These are phyloP conservation scores for Aspergillus carbonarius DNA, from an alignment of 2,329 filamentous ascomycete species.

Conservation along the genomic window DNA sequence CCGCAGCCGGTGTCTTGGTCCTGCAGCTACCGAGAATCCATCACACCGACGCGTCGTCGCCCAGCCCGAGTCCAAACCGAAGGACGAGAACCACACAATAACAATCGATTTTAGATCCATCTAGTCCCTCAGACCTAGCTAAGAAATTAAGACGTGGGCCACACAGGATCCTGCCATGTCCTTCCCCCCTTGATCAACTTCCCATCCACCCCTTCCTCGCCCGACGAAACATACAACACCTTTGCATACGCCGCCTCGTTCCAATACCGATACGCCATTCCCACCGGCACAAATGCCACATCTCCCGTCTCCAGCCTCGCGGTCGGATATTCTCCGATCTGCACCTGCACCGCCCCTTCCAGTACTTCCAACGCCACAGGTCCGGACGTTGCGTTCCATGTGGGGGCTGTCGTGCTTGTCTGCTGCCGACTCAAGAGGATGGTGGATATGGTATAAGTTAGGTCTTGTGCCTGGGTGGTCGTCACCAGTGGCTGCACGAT, in stretches of 20 bases:
- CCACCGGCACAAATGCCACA: constrained; percentile 41
- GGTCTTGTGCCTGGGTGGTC: constrained; percentile 35
- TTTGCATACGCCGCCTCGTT: constrained; percentile 26
- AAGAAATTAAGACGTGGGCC: not conserved
- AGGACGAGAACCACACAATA: not conserved
- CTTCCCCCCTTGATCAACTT: constrained; percentile 12
- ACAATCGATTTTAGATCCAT: not conserved
- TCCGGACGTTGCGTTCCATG: constrained; percentile 24
- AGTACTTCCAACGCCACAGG: constrained; percentile 43
- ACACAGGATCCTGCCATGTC: not conserved
- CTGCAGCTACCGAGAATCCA: not conserved
- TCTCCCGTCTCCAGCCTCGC: constrained; percentile 37
- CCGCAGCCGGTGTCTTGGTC: not conserved
- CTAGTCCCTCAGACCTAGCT: not conserved
- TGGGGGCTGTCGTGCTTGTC: constrained; percentile 22
- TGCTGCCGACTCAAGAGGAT: constrained; percentile 39
- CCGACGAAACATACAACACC: constrained; percentile 23
- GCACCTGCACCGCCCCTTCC: constrained; percentile 37
- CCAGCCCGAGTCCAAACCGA: too few relatives aligned
- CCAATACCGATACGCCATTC: constrained; percentile 36
- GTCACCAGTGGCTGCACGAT: constrained; percentile 48
- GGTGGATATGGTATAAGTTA: constrained; percentile 47
- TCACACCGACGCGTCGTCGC: not conserved
- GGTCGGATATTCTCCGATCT: constrained; percentile 30
- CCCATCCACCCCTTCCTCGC: constrained; percentile 18